Evolutionary conservation across 1,284 basidiomycete species (phyloP), one percentile per base, ranked within the genome.

Genomic region (Heterobasidion annosum): DNA sequence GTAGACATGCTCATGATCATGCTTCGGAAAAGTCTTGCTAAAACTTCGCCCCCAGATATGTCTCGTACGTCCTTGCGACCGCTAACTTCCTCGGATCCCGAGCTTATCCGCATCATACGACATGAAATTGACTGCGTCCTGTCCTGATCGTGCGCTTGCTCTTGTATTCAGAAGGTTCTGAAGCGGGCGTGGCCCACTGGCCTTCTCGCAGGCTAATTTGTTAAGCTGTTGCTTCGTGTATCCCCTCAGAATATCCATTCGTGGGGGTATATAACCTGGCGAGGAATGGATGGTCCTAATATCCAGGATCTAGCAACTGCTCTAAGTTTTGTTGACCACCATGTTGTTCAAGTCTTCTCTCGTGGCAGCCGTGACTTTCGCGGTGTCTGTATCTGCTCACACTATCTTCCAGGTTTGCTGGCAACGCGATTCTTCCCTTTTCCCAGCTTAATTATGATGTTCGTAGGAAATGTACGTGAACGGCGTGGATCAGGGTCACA

Each of bases 401-500:
- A 71, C 72, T 33, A 78, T 79, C 60, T 77, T 78, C 63, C 77
- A 78, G 65, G 76, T 73, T 55, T 15, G 58, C 42, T 37, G 46
- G 43, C 46, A 34, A 15, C 12, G 12, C 52, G 42, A 35, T 35
- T 25, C 34, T 25, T 44, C 40, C 34, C 12, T 51, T 25, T 48
- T 34, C 32, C 37, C 34, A 47, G 15, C 40, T 46, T 2, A 54
- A 48, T 49, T n/a, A 47, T 19, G 16, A 44, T 42, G 35, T 50
- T 33, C n/a, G 9, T 58, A 73, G 71, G 66, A 73, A 63, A 34
- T 74, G 55, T 73, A 72, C 54, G 72, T 78, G 50, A 77, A 78
- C 57, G 76, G 76, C n/a, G 73, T 74, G 12, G 66, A 67, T 52
- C 73, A 76, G 60, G 76, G 76, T 2, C 76, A 77, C 57, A 60